These are phyloP conservation scores for Skeletonema potamos DNA, from an alignment of 108 stramenopile species.

Conservation along the genomic window DNA sequence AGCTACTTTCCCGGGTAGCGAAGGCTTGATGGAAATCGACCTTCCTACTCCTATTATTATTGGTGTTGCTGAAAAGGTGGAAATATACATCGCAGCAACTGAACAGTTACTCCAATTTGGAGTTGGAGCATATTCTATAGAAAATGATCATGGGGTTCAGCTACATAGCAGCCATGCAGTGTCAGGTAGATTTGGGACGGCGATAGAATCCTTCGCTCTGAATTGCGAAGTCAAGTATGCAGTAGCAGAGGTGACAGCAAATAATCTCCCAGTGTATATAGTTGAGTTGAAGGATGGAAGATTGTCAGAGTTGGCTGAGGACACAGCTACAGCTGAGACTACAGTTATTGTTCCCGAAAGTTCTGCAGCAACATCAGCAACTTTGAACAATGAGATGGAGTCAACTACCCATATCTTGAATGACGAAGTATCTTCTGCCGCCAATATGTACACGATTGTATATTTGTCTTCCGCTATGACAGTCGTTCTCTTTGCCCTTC, in stretches of 20 bases:
- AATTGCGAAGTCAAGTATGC: conserved; percentile 13
- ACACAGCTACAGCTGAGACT: neutral
- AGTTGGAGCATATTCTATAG: conserved; percentile 13
- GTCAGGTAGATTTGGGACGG: conserved; percentile 25
- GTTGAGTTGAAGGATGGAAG: neutral
- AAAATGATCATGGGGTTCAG: conserved; percentile 18
- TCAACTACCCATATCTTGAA: neutral
- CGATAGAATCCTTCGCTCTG: conserved; percentile 26
- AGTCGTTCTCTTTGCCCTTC: neutral
- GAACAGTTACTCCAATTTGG: conserved; percentile 20
- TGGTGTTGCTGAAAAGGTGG: neutral
- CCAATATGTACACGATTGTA: neutral
- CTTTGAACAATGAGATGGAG: no score
- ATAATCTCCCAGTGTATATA: neutral
- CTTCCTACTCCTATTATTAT: conserved; percentile 1
- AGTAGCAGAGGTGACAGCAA: neutral
- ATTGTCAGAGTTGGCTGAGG: neutral
- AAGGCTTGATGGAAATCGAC: conserved; percentile 11
- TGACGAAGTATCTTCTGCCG: neutral
- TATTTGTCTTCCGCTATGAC: neutral
- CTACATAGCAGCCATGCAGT: conserved; percentile 30
- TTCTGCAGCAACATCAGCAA: no score
- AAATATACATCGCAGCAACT: conserved; percentile 22
- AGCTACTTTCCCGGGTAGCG: neutral
- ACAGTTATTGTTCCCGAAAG: neutral